Evolutionary conservation across 257 asterid species (phyloP), one percentile per base, ranked within the genome.

Genomic region (Capsicum chinense): DNA sequence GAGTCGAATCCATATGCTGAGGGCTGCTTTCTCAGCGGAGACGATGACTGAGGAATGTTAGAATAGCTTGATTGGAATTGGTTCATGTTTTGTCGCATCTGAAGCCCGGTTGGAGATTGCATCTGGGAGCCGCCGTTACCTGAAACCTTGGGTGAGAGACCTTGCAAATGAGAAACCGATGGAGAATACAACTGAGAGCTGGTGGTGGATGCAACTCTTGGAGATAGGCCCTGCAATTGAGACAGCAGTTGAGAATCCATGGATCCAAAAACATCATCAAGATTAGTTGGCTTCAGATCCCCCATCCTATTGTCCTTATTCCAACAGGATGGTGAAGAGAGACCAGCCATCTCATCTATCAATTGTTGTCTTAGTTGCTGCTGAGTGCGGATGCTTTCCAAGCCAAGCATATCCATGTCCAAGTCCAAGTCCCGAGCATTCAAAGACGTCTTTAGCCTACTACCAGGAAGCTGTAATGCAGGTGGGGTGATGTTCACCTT

Each of bases 41-140:
- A 92, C 0, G 98, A 90, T 57, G 98, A 91, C 0, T 94, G 82
- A 21, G 86, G 13, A 14, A 89, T 93, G 1, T 92, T 87, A 1
- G 98, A 94, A 90, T 91, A 92, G 89, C 94, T 89, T 0, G 93
- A 91, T 7, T 97, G 90, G 44, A 95, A 93, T 78, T 92, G 97
- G 90, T 90, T 90, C 87, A 81, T 82, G 87, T 90, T 91, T 67
- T 87, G 95, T 58, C 90, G 91, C 84, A 93, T 85, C 83, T 93
- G 97, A 69, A 56, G 76, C 73, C 92, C 95, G 0, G 90, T 89
- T 2, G 97, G 95, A 21, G 95, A 89, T 14, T 90, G 92, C 79
- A 79, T 50, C 80, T 87, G 89, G 8, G 95, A 89, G 82, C 84
- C 86, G 82, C 84, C 86, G 8, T 76, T 76, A 26, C 9, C 54